Evolutionary conservation across 73 alveolate genomes (phyloP).

Genomic region (Paramecium primaurelia): DNA sequence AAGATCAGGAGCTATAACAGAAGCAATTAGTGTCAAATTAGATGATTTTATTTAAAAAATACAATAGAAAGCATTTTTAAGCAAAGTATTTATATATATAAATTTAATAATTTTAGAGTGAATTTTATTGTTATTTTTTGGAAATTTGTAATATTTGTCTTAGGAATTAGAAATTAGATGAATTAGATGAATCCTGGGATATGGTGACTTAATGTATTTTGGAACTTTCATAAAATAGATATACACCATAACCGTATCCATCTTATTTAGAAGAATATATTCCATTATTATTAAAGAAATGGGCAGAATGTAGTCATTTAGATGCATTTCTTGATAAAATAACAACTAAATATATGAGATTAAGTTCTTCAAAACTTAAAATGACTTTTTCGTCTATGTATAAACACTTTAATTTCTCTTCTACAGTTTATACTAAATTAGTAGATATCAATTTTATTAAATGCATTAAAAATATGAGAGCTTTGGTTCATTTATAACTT

Average conservation of each 20-base stretch:
- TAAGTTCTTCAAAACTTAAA: background rate
- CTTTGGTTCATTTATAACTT: background rate
- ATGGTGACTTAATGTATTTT: background rate
- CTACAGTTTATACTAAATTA: background rate
- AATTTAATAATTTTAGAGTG: background rate
- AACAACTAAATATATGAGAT: background rate
- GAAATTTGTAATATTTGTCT: background rate
- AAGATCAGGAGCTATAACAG: conserved; percentile 20
- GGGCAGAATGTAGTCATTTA: conserved; percentile 22
- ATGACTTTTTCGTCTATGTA: background rate
- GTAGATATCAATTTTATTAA: background rate
- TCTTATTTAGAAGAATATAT: background rate
- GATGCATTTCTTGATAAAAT: conserved; percentile 19
- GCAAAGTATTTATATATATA: background rate
- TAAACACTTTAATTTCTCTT: background rate
- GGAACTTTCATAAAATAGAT: background rate
- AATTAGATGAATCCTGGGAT: conserved; percentile 19
- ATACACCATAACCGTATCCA: background rate
- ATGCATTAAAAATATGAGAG: background rate
- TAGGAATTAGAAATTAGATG: background rate
- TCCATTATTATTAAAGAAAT: conserved; percentile 3
- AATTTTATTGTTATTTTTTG: background rate
- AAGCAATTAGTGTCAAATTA: background rate
- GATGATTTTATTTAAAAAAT: background rate
- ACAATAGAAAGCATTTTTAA: background rate